Conservation (phyloP, 192 early-diverging fungal species). For the Entrophospora sp. region DNA sequence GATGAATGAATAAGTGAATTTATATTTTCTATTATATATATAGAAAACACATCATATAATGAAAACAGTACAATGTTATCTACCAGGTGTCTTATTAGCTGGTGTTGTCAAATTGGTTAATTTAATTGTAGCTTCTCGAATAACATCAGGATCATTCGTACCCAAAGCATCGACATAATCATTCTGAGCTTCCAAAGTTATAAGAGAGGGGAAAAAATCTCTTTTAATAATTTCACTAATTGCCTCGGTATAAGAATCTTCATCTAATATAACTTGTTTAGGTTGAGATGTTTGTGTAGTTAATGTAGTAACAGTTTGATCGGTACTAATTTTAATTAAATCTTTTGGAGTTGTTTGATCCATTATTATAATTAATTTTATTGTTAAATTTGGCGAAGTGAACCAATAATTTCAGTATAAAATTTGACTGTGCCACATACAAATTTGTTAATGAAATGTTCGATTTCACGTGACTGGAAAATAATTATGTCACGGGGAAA, state of each 20-base stretch:
- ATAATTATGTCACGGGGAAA: too few relatives aligned
- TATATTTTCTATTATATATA: not conserved
- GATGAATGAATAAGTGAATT: too few relatives aligned
- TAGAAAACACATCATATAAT: not conserved
- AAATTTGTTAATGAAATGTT: too few relatives aligned
- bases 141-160: slow-evolving; percentile 26
- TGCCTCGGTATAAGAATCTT: slow-evolving; percentile 68
- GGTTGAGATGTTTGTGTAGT: slow-evolving; percentile 21
- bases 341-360: not conserved
- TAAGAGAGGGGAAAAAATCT: slow-evolving; percentile 73
- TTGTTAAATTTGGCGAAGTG: too few relatives aligned
- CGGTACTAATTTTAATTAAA: not conserved
- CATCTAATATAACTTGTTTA: slow-evolving; percentile 49
- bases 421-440: too few relatives aligned
- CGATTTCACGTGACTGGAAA: too few relatives aligned
- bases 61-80: not conserved
- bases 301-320: not conserved
- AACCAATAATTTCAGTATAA: too few relatives aligned
- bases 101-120: slow-evolving; percentile 32
- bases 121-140: slow-evolving; percentile 25
- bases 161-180: slow-evolving; percentile 32
- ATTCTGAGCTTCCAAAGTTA: slow-evolving; percentile 46
- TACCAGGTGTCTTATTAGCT: slow-evolving; percentile 27
- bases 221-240: slow-evolving; percentile 71
- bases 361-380: too few relatives aligned